Base-by-base conservation (phyloP, 495 filamentous ascomycete species). In the Aspergillus panamensis region DNA sequence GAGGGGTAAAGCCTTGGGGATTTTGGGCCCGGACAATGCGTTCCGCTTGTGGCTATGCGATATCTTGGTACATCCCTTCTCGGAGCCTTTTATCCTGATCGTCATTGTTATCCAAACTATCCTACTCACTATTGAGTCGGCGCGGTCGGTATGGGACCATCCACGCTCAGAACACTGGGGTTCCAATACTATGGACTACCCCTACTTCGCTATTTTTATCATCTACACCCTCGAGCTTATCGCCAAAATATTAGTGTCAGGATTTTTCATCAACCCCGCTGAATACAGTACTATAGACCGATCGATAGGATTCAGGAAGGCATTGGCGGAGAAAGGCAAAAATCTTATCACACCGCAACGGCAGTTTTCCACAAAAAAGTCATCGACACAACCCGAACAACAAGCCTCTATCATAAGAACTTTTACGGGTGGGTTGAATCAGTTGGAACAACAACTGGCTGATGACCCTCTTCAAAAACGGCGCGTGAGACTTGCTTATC, bases 101-200 rank as follows among this genome's bases (percentile, higher is more conserved):
- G 73, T 99, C 48, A 97, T 99, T 62, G 69, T 99, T 9, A 73
- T 93, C 16, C 94, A 99, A 72, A 89, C 91, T 0, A 77, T 97
- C 48, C 77, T 99, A 16, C 77, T 97, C 40, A 85, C 92, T 3
- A 80, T 97, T 17, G 90, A 97, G 64, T 80, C 91, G 1, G 82
- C 88, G 4, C 77, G 80, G 25, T 85, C 82, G 62, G 88, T 92
- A 9, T 86, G 82, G 57, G 67, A 74, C 16, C 62, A 83, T n/a
- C 70, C 75, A 3, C 64, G 78, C 21, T 72, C 77, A 8, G 61
- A 64, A 30, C 49, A 50, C 14, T 97, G 91, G 91, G 86, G 89
- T 12, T 73, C 76, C 9, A 79, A 76, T 29, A 73, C 77, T 57
- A 88, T 93, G 52, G 91, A 97, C 67, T 95, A 82, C 73, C 84